phyloP scores from a whole-genome alignment of 331 rosid genomes.

The Spiraea crenata region DNA sequence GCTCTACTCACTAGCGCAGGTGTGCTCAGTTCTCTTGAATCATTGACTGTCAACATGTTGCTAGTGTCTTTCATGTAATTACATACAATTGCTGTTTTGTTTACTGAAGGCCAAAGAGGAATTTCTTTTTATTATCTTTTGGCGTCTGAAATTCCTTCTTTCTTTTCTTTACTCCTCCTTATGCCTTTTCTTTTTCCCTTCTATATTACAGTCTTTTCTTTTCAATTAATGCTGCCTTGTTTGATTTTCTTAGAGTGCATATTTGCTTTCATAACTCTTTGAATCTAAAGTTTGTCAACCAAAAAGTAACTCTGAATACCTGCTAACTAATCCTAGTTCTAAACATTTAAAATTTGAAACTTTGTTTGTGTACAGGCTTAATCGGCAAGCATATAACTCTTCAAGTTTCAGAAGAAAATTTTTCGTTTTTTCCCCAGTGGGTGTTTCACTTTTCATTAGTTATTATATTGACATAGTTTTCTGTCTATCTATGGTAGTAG shows the following conservation, averaged over 20 bases:
- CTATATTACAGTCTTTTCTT: neutral
- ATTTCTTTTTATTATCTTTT: neutral
- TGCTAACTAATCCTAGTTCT: neutral
- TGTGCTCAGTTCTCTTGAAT: conserved; percentile 18
- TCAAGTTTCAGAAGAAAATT: neutral
- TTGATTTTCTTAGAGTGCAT: no score
- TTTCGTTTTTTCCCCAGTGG: neutral
- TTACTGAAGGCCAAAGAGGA: neutral
- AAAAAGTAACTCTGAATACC: neutral
- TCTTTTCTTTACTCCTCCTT: neutral
- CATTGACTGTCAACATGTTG: neutral
- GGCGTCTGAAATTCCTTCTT: neutral
- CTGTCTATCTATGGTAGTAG: neutral
- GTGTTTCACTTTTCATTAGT: neutral
- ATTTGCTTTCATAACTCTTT: no score
- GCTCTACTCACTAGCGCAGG: conserved; percentile 88
- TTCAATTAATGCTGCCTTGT: neutral
- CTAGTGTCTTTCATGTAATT: neutral
- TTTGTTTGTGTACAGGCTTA: neutral
- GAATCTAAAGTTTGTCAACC: neutral
- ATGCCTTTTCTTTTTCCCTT: neutral
- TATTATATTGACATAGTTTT: neutral
- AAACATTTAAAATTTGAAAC: neutral
- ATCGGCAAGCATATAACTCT: neutral
- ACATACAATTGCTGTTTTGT: neutral